Conservation (phyloP, 352 stramenopile species). For the Phytophthora foliorum region DNA sequence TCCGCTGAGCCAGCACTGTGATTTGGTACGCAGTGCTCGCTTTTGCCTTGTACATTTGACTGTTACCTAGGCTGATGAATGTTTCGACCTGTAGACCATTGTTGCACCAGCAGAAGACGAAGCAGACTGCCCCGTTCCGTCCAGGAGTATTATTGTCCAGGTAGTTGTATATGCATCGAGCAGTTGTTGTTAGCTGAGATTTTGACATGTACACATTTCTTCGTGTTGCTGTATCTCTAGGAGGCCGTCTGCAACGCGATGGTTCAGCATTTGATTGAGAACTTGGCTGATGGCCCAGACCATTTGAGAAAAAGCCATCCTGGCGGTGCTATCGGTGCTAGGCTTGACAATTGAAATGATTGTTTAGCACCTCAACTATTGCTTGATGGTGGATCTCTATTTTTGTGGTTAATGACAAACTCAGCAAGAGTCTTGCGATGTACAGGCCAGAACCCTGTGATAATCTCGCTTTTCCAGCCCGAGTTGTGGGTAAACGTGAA, state of each 20-base stretch:
- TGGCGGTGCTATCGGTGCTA: conserved; percentile 70
- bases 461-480: neutral
- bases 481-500: neutral
- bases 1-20: conserved; percentile 41
- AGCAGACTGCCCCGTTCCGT: conserved; percentile 64
- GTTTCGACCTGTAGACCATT: conserved; percentile 40
- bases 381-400: conserved; percentile 2
- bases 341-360: conserved; percentile 29
- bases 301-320: conserved; percentile 72
- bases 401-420: neutral
- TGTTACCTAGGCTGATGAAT: neutral
- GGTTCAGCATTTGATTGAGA: conserved; percentile 65
- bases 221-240: conserved; percentile 29
- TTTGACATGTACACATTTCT: neutral
- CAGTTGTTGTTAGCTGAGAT: neutral
- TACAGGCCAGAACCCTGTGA: neutral
- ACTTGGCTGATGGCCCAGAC: conserved; percentile 33
- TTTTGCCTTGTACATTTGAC: neutral
- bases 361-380: conserved; percentile 2
- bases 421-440: neutral
- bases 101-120: conserved; percentile 61
- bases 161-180: conserved; percentile 28
- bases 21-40: conserved; percentile 42
- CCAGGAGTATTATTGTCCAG: conserved; percentile 83
- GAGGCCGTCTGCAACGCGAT: conserved; percentile 83